phyloP scores from a whole-genome alignment of 345 rosid species.

The Combretum micranthum region DNA sequence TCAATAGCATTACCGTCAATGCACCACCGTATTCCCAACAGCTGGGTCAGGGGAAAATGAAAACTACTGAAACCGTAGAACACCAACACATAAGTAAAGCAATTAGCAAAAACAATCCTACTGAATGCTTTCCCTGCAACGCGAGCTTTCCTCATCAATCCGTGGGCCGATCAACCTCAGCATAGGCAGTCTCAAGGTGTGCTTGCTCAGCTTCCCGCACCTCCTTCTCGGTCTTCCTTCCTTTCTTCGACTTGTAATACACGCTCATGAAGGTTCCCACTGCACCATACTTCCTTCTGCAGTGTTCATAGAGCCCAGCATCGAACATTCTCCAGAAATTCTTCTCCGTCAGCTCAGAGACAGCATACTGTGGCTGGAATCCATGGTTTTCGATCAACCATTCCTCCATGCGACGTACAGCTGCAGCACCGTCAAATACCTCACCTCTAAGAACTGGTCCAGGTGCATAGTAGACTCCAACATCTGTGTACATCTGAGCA shows the following conservation, averaged over 20 bases:
- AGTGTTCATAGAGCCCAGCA: conserved; percentile 68
- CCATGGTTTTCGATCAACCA: conserved; percentile 96
- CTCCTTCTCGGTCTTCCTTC: conserved; percentile 98
- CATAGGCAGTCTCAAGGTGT: conserved; percentile 60
- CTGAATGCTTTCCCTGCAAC: background rate
- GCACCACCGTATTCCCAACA: too few species aligned
- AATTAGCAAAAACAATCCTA: conserved; percentile 3
- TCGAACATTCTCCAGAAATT: conserved; percentile 98
- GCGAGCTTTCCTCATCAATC: conserved; percentile 11
- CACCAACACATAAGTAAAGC: conserved; percentile 2
- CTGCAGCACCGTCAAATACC: conserved; percentile 73
- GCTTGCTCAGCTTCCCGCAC: conserved; percentile 95
- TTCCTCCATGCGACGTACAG: conserved; percentile 79
- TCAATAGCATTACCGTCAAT: too few species aligned
- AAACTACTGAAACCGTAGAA: too few species aligned
- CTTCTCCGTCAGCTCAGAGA: conserved; percentile 85
- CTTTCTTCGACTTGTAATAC: conserved; percentile 96
- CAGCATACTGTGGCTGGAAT: conserved; percentile 95
- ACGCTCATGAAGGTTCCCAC: conserved; percentile 98
- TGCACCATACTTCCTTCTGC: conserved; percentile 82
- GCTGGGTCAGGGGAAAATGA: too few species aligned
- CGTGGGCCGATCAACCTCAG: conserved; percentile 32
- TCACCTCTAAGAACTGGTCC: conserved; percentile 94
- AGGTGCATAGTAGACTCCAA: conserved; percentile 94
- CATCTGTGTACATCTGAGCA: conserved; percentile 95